phyloP scores from a whole-genome alignment of 176 grass and related monocot species.

The Eragrostis nindensis region DNA sequence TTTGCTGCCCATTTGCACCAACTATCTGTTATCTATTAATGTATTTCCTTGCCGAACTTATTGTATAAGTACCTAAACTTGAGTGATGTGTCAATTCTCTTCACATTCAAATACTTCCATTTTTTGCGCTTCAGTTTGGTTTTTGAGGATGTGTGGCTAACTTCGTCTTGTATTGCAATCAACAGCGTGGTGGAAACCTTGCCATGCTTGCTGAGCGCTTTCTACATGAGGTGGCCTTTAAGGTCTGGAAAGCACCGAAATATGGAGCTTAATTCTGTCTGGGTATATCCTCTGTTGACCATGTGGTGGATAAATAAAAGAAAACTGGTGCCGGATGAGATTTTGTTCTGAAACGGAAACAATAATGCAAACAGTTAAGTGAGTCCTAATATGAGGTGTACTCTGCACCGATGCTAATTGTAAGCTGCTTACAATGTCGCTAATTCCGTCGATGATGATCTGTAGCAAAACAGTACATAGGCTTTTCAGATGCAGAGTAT shows the following conservation, averaged over 20 bases:
- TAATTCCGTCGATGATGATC: not conserved
- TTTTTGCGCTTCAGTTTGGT: slow-evolving; percentile 13
- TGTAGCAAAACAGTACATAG: not conserved
- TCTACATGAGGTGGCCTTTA: slow-evolving; percentile 95
- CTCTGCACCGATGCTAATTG: not conserved
- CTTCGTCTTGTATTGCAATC: slow-evolving; percentile 10
- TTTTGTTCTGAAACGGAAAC: not conserved
- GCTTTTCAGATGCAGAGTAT: not conserved
- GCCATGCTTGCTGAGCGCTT: slow-evolving; percentile 79
- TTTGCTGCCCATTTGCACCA: not conserved
- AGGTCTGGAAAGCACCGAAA: slow-evolving; percentile 96
- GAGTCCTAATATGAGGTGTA: not conserved
- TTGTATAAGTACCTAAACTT: not conserved
- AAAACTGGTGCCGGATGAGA: not conserved
- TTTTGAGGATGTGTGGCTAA: slow-evolving; percentile 6
- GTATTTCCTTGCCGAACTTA: not conserved
- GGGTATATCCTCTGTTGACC: not conserved
- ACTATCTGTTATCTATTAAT: not conserved
- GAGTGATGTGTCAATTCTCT: not conserved
- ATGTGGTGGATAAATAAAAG: not conserved
- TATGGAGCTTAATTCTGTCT: slow-evolving; percentile 68
- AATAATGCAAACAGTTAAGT: slow-evolving; percentile 21
- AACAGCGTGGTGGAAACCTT: slow-evolving; percentile 66
- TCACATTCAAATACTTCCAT: not conserved
- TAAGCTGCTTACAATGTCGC: not conserved